These are phyloP conservation scores for Neurospora pannonica DNA, from an alignment of 495 filamentous ascomycete species.

Conservation along the genomic window DNA sequence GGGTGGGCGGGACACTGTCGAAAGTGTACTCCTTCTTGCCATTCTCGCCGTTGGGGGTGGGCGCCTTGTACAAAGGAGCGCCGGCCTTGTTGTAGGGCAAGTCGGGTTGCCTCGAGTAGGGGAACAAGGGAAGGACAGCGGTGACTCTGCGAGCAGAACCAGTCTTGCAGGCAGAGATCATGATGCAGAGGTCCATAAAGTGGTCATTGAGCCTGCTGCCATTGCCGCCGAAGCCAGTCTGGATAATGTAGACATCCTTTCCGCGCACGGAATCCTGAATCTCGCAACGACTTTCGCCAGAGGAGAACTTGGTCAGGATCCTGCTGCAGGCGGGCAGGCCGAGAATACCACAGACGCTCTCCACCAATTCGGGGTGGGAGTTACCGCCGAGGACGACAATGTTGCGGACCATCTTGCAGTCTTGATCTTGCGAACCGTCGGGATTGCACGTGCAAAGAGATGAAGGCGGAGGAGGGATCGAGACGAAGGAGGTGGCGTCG, in stretches of 20 bases:
- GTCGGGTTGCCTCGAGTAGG: conserved; percentile 90
- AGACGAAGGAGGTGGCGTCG: neutral
- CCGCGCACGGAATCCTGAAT: conserved; percentile 92
- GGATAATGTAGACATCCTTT: conserved; percentile 97
- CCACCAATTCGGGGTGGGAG: conserved; percentile 82
- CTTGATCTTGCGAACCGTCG: neutral
- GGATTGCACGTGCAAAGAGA: neutral
- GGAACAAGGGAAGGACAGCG: conserved; percentile 89
- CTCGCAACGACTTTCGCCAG: conserved; percentile 90
- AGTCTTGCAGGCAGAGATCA: conserved; percentile 93
- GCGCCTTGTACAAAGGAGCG: conserved; percentile 69
- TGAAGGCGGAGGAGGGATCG: neutral
- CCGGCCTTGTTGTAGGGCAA: conserved; percentile 94
- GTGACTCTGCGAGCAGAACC: conserved; percentile 88
- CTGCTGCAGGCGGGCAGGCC: conserved; percentile 77
- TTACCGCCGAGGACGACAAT: conserved; percentile 90
- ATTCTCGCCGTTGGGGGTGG: conserved; percentile 26
- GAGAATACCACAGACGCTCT: conserved; percentile 78
- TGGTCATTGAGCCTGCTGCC: conserved; percentile 68
- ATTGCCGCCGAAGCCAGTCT: conserved; percentile 54
- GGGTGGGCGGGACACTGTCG: conserved; percentile 80
- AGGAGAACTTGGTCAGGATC: conserved; percentile 83
- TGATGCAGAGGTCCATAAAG: conserved; percentile 92
- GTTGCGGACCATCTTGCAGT: conserved; percentile 78
- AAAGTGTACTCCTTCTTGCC: conserved; percentile 32